Evolutionary conservation across 495 filamentous ascomycete species (phyloP).

Genomic region (Eremomyces bilateralis): DNA sequence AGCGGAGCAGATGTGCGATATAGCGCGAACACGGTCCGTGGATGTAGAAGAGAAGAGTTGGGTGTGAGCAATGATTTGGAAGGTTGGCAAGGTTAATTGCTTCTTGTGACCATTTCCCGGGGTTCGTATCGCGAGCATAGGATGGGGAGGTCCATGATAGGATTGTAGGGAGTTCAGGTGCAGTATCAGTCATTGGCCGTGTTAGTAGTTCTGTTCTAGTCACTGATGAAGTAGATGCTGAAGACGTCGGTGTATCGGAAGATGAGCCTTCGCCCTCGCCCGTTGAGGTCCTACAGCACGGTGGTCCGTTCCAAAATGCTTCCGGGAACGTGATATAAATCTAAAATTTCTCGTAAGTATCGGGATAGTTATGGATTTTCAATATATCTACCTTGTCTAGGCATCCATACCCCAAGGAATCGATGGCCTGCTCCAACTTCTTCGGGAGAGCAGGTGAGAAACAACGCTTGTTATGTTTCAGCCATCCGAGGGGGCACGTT

Average conservation of each 20-base stretch:
- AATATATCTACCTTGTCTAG: slow-evolving; percentile 49
- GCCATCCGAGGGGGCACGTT: slow-evolving; percentile 71
- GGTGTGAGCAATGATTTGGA: slow-evolving; percentile 36
- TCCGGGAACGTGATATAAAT: slow-evolving; percentile 69
- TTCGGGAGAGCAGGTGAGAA: slow-evolving; percentile 52
- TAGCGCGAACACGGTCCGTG: slow-evolving; percentile 39
- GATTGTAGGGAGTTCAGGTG: too few species aligned
- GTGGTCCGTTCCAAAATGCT: slow-evolving; percentile 35
- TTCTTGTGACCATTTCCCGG: slow-evolving; percentile 54
- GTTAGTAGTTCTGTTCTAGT: too few species aligned
- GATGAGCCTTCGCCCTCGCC: not conserved
- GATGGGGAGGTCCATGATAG: slow-evolving; percentile 28
- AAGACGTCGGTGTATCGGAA: too few species aligned
- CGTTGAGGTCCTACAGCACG: not conserved
- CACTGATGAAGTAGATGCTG: too few species aligned
- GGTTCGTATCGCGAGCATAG: slow-evolving; percentile 39
- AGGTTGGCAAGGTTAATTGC: slow-evolving; percentile 56
- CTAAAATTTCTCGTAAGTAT: slow-evolving; percentile 15
- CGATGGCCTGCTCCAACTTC: slow-evolving; percentile 47
- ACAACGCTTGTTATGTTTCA: slow-evolving; percentile 49
- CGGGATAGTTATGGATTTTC: not conserved
- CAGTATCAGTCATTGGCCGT: too few species aligned
- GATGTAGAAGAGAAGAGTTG: slow-evolving; percentile 84
- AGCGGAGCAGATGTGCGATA: slow-evolving; percentile 26
- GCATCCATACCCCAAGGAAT: slow-evolving; percentile 60